Evolutionary conservation across 371 early-diverging fungal genomes (phyloP).

Genomic region (Circinella umbellata): DNA sequence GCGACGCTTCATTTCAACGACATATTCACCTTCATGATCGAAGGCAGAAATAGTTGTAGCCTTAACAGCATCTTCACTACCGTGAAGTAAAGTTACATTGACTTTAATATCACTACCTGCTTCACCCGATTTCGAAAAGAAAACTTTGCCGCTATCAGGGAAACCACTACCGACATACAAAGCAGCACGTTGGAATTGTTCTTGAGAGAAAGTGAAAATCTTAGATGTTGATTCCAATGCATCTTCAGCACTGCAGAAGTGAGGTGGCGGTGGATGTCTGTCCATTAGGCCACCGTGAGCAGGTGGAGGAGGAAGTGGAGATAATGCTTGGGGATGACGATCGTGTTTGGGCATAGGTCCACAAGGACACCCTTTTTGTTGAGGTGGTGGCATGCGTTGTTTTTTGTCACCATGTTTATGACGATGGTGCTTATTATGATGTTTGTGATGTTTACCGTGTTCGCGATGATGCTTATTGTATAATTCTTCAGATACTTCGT

Average conservation of each 20-base stretch:
- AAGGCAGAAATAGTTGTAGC: conserved; percentile 17
- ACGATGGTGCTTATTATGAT: neutral
- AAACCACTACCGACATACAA: conserved; percentile 19
- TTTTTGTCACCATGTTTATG: neutral
- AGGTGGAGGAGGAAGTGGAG: conserved; percentile 7
- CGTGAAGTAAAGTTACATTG: conserved; percentile 21
- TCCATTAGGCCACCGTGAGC: neutral
- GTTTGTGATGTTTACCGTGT: conserved; percentile 11
- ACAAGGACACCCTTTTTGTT: neutral
- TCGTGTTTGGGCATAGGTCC: conserved; percentile 4
- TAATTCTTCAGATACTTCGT: neutral
- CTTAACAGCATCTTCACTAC: conserved; percentile 8
- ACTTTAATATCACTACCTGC: conserved; percentile 17
- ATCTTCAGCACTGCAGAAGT: conserved; percentile 12
- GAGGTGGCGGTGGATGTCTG: conserved; percentile 12
- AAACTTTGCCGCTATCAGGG: conserved; percentile 17
- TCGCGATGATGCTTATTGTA: conserved; percentile 20
- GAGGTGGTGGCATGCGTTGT: neutral
- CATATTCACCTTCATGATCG: conserved; percentile 27
- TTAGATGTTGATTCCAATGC: conserved; percentile 18
- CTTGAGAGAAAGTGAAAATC: conserved; percentile 21
- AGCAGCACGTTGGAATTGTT: conserved; percentile 23
- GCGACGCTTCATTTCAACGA: conserved; percentile 20
- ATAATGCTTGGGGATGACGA: neutral
- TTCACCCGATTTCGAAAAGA: conserved; percentile 8